phyloP scores from a whole-genome alignment of 352 stramenopile genomes.

The Globisporangium paddicum region DNA sequence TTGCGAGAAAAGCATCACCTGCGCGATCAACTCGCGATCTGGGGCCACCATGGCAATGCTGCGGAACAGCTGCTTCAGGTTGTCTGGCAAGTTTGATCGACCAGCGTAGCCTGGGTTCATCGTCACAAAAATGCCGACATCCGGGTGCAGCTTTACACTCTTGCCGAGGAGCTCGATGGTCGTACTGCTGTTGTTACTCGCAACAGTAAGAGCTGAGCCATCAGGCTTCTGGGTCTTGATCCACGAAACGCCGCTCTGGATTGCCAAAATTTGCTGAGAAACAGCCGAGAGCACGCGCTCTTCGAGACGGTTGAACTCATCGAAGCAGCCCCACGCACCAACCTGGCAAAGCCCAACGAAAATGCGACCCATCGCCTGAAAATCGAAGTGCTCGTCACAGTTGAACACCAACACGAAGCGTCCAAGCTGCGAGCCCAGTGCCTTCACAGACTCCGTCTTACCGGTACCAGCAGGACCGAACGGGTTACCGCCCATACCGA shows the following conservation, averaged over 20 bases:
- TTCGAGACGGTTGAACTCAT: constrained; percentile 99
- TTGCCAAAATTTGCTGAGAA: constrained; percentile 99
- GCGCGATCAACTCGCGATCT: constrained; percentile 98
- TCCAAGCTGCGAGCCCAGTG: constrained; percentile 97
- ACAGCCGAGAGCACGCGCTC: constrained; percentile 99
- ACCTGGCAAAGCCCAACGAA: constrained; percentile 99
- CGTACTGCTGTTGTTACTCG: constrained; percentile 18
- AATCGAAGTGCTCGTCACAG: constrained; percentile 99
- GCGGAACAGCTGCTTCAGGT: constrained; percentile 99
- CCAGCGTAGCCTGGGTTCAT: constrained; percentile 99
- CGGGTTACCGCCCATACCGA: constrained; percentile 98
- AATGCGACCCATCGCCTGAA: constrained; percentile 99
- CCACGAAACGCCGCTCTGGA: constrained; percentile 96
- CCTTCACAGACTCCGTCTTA: constrained; percentile 99
- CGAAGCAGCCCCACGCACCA: constrained; percentile 99
- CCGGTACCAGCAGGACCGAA: constrained; percentile 99
- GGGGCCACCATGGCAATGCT: constrained; percentile 99
- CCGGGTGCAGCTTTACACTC: constrained; percentile 92
- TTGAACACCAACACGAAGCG: constrained; percentile 99
- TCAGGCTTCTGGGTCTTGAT: constrained; percentile 59
- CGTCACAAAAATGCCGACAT: constrained; percentile 99
- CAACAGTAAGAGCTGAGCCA: constrained; percentile 13
- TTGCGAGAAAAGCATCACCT: constrained; percentile 99
- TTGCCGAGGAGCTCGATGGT: constrained; percentile 96
- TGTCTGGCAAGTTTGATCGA: constrained; percentile 95